A percentile compares a stretch with the other conserved stretches of the same genome.
phyloP scores from a whole-genome alignment of 306 rosid genomes.

The Castanea mollissima region DNA sequence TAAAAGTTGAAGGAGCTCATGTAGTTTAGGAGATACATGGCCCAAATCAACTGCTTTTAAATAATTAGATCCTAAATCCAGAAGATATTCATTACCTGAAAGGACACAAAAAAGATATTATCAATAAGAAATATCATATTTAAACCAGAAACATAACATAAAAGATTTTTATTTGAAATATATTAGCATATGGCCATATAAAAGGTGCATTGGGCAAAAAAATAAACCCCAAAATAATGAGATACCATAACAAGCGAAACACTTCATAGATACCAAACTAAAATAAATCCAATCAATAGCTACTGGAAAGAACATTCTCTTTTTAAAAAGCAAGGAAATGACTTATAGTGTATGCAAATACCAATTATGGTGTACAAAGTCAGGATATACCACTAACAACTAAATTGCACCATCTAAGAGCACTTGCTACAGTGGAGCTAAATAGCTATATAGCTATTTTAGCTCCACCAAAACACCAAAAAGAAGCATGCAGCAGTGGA shows the following conservation, averaged over 20 bases:
- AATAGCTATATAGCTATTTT: no score
- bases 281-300: background rate
- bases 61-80: slow-evolving; percentile 47
- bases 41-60: slow-evolving; percentile 60
- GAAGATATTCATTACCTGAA: slow-evolving; percentile 46
- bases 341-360: background rate
- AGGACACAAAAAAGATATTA: slow-evolving; percentile 7
- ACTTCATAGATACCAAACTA: background rate
- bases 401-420: no score
- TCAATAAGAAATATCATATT: slow-evolving; percentile 7
- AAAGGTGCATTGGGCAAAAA: slow-evolving; percentile 18
- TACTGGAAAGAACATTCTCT: background rate
- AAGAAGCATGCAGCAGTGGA: no score
- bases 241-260: background rate
- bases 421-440: no score
- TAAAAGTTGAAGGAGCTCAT: slow-evolving; percentile 66
- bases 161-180: background rate
- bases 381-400: background rate
- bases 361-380: background rate
- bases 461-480: no score
- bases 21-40: slow-evolving; percentile 71
- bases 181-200: background rate
- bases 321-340: background rate
- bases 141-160: background rate
- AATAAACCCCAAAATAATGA: background rate